phyloP scores from a whole-genome alignment of 2,329 filamentous ascomycete species.

The Colletotrichum incanum region DNA sequence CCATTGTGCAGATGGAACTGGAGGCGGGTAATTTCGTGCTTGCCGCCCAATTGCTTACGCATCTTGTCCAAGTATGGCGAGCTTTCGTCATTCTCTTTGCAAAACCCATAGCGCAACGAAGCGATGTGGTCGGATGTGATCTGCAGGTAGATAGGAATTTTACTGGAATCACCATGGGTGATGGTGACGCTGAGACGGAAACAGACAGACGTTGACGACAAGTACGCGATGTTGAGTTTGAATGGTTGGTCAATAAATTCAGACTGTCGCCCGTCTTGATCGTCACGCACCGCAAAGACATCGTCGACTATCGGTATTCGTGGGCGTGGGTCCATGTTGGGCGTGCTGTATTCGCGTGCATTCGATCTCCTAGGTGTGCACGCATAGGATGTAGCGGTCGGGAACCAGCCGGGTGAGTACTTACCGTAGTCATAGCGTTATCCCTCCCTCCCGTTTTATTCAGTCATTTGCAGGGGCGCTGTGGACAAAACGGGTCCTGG shows the following conservation, averaged over 20 bases:
- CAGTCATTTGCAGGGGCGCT: background rate
- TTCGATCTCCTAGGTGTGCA: conserved; percentile 2
- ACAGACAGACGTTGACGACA: background rate
- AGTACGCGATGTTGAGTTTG: background rate
- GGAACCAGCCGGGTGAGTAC: conserved; percentile 1
- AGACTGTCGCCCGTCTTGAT: background rate
- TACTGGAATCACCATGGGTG: background rate
- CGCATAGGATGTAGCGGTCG: background rate
- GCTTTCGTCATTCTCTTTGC: background rate
- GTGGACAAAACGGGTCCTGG: conserved; percentile 13
- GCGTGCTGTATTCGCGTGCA: conserved; percentile 8
- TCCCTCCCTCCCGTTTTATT: background rate
- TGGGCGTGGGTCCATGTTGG: background rate
- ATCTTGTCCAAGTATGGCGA: conserved; percentile 3
- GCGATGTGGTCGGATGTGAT: conserved; percentile 3
- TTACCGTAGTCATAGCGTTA: conserved; percentile 7
- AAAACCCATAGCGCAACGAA: background rate
- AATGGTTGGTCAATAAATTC: conserved; percentile 8
- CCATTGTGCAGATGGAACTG: background rate
- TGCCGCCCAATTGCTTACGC: conserved; percentile 6
- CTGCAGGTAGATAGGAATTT: conserved; percentile 2
- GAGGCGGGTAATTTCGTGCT: background rate
- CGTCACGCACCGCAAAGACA: conserved; percentile 1
- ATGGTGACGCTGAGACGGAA: background rate
- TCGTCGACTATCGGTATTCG: conserved; percentile 8